Evolutionary conservation across 192 early-diverging fungal species (phyloP).

Genomic region (Gonapodya prolifera): DNA sequence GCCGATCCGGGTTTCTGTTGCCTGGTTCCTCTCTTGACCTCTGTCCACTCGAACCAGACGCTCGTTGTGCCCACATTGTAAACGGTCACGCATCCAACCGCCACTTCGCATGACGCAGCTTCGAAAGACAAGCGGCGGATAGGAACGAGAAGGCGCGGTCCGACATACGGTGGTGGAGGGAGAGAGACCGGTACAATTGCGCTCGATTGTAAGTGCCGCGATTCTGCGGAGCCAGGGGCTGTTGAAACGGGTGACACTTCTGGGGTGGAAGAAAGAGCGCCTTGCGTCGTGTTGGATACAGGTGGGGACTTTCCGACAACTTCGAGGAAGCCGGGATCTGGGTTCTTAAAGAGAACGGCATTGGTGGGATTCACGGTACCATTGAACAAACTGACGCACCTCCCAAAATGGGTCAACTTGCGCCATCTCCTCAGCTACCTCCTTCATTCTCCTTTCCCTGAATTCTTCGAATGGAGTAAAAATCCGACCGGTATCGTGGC

Average conservation of each 20-base stretch:
- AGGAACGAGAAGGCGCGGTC: not conserved
- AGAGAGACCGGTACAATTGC: not conserved
- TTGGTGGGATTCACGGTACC: too few relatives aligned
- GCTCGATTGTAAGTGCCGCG: too few relatives aligned
- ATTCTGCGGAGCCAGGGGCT: too few relatives aligned
- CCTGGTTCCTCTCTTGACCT: not conserved
- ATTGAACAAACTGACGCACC: too few relatives aligned
- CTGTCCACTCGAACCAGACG: not conserved
- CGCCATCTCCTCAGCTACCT: not conserved
- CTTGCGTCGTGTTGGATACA: not conserved
- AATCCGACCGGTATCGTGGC: not conserved
- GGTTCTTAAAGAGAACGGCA: not conserved
- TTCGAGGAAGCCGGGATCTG: not conserved
- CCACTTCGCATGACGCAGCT: not conserved
- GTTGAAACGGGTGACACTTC: too few relatives aligned
- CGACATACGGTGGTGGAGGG: not conserved
- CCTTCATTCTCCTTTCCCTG: not conserved
- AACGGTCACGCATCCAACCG: not conserved
- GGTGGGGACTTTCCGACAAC: not conserved
- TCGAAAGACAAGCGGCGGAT: not conserved
- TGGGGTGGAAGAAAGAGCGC: too few relatives aligned
- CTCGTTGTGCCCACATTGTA: not conserved
- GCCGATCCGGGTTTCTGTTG: not conserved
- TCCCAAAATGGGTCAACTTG: not conserved
- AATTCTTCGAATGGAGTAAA: not conserved